These are phyloP conservation scores for Amanita rimosa DNA, from an alignment of 768 basidiomycete species.

Conservation along the genomic window DNA sequence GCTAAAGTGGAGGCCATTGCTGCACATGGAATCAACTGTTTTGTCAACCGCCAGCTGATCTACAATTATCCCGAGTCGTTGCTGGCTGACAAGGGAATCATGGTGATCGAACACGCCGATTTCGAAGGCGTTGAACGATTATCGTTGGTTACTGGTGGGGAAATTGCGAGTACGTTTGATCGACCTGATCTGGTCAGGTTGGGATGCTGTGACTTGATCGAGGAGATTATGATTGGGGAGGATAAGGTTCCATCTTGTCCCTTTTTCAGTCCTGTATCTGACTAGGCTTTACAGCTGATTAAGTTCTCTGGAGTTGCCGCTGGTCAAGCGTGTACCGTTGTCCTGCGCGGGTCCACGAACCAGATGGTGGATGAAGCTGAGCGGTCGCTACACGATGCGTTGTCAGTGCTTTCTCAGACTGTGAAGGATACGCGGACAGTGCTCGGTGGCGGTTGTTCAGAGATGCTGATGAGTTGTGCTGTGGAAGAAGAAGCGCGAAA, in stretches of 20 bases:
- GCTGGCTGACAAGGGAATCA: conserved; percentile 87
- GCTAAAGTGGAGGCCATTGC: conserved; percentile 94
- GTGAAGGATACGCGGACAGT: conserved; percentile 94
- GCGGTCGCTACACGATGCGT: conserved; percentile 92
- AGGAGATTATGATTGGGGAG: conserved; percentile 99
- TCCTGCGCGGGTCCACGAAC: conserved; percentile 91
- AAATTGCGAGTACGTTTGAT: conserved; percentile 94
- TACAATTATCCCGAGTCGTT: conserved; percentile 99
- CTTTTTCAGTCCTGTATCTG: background rate
- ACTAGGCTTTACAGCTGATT: conserved; percentile 57
- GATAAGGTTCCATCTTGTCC: conserved; percentile 61
- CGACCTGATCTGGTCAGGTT: conserved; percentile 87
- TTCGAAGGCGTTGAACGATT: conserved; percentile 97
- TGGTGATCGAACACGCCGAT: conserved; percentile 97
- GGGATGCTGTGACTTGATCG: conserved; percentile 88
- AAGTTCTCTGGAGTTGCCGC: conserved; percentile 99
- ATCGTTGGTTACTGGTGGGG: conserved; percentile 93
- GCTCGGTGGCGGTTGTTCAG: conserved; percentile 93
- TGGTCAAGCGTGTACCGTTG: conserved; percentile 95
- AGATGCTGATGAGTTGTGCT: conserved; percentile 95
- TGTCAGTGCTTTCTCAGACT: conserved; percentile 94
- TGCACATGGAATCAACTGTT: conserved; percentile 89
- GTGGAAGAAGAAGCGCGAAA: conserved; percentile 82
- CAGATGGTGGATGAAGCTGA: conserved; percentile 99
- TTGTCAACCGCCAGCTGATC: conserved; percentile 96